Conservation (phyloP, 257 asterid genomes). For the Scutellaria galericulata region DNA sequence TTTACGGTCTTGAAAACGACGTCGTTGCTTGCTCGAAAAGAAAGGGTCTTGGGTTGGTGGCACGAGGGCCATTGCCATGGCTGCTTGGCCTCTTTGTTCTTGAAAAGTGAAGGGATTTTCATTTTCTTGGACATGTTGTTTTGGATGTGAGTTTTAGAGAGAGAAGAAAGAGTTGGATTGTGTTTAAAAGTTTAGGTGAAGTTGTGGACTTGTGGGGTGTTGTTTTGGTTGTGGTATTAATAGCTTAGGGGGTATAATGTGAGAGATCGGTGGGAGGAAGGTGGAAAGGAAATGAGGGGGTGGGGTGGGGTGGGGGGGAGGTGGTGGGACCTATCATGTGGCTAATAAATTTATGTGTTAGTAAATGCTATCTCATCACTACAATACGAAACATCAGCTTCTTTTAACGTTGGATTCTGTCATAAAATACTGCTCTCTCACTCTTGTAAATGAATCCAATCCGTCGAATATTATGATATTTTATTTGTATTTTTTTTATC, state of each 20-base stretch:
- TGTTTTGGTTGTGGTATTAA: constrained; percentile 50
- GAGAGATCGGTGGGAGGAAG: constrained; percentile 46
- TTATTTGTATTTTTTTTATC: too few relatives aligned
- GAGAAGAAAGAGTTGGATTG: not conserved
- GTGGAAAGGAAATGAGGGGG: constrained; percentile 59
- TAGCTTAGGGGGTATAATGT: constrained; percentile 44
- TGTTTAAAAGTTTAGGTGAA: constrained; percentile 3
- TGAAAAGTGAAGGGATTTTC: constrained; percentile 56
- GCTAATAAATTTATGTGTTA: constrained; percentile 42
- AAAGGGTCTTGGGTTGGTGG: constrained; percentile 49
- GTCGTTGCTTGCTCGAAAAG: constrained; percentile 47
- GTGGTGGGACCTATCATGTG: constrained; percentile 55
- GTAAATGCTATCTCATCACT: constrained; percentile 42
- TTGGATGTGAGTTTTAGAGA: not conserved
- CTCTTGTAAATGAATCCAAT: too few relatives aligned
- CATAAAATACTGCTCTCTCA: not conserved
- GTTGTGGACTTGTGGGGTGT: constrained; percentile 6
- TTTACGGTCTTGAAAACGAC: constrained; percentile 64
- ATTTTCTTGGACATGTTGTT: constrained; percentile 46
- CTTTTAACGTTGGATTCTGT: not conserved
- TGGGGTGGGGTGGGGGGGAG: constrained; percentile 4
- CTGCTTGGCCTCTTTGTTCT: constrained; percentile 40
- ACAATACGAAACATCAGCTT: constrained; percentile 25
- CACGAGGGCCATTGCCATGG: constrained; percentile 60
- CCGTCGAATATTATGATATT: too few relatives aligned